phyloP scores from a whole-genome alignment of 176 grass and related monocot genomes.

The Eragrostis nindensis region DNA sequence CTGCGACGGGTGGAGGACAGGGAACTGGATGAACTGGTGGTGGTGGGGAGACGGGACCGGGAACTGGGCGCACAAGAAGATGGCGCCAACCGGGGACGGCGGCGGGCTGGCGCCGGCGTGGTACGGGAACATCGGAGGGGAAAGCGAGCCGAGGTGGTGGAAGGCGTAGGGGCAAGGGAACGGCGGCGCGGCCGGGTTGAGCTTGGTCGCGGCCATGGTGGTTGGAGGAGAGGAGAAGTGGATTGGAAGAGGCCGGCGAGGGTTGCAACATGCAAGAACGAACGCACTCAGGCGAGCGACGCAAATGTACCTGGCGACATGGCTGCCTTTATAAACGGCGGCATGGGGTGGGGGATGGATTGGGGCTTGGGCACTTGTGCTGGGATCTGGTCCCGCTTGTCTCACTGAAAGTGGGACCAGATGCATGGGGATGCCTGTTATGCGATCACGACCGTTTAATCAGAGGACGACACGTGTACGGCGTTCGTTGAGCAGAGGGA shows the following conservation, averaged over 20 bases:
- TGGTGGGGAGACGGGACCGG: not conserved
- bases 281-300: not conserved
- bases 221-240: not conserved
- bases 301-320: conserved; percentile 1
- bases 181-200: conserved; percentile 51
- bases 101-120: conserved; percentile 10
- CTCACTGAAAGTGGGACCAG: conserved; percentile 3
- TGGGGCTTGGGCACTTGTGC: too few species aligned
- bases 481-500: not conserved
- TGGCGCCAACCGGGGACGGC: conserved; percentile 1
- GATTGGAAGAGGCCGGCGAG: not conserved
- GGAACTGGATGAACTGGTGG: not conserved
- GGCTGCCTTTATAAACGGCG: conserved; percentile 35
- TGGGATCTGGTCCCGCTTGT: not conserved
- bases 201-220: conserved; percentile 39
- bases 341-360: too few species aligned
- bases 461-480: not conserved
- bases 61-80: conserved; percentile 5
- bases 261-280: not conserved
- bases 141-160: conserved; percentile 1
- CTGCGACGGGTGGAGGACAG: not conserved
- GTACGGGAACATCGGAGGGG: conserved; percentile 20
- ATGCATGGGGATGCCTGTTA: not conserved
- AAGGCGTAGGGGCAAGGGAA: conserved; percentile 24
- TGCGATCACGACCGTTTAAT: not conserved